Evolutionary conservation across 139 green algal species (phyloP).

Genomic region (Trebouxia sp.): DNA sequence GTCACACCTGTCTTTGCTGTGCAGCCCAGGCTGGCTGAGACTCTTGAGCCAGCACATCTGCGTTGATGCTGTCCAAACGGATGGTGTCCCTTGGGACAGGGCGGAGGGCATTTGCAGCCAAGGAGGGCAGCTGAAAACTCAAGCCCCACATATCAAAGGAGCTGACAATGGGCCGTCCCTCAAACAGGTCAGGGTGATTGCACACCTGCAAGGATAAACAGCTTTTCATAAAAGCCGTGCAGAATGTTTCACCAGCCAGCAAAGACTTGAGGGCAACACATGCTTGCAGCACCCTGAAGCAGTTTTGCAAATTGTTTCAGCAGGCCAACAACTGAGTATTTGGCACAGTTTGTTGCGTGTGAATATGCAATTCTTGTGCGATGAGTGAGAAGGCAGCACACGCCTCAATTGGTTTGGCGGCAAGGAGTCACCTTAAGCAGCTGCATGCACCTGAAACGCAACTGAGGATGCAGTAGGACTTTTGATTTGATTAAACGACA

Average conservation of each 20-base stretch:
- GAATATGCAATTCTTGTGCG: too few relatives aligned
- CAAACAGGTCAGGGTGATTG: conserved; percentile 99
- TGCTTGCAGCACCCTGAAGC: too few relatives aligned
- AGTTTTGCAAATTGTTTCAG: too few relatives aligned
- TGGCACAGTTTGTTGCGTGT: too few relatives aligned
- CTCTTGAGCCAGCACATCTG: conserved; percentile 1
- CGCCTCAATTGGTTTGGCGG: too few relatives aligned
- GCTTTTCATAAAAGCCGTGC: too few relatives aligned
- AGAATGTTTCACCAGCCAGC: too few relatives aligned
- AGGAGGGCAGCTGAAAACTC: conserved; percentile 42
- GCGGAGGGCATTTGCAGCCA: conserved; percentile 27
- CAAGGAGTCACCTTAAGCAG: background rate
- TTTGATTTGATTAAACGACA: background rate
- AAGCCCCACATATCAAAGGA: conserved; percentile 80
- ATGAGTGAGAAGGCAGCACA: too few relatives aligned
- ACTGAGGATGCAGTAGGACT: background rate
- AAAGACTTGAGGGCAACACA: too few relatives aligned
- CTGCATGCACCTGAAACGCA: background rate
- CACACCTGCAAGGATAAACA: conserved; percentile 90
- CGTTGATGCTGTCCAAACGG: background rate
- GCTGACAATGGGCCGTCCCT: conserved; percentile 88
- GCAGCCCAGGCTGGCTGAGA: background rate
- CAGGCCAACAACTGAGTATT: too few relatives aligned
- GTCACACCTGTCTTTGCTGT: background rate
- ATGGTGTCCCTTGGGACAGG: background rate